Evolutionary conservation across 2,329 filamentous ascomycete species (phyloP).

Genomic region (Raffaelea ambrosiae): DNA sequence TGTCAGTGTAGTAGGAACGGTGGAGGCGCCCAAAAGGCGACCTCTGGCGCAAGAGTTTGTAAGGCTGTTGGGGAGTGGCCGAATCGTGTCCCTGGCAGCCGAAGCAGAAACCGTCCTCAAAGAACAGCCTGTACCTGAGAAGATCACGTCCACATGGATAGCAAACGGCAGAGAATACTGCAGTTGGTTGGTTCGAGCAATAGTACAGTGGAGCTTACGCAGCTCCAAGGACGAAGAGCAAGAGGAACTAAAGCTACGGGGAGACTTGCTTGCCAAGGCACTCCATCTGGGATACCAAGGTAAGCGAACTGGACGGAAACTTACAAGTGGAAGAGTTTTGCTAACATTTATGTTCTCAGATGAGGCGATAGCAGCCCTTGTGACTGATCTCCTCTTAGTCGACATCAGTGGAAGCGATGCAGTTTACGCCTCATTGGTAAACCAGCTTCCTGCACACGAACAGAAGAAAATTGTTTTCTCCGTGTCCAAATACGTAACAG

Average conservation of each 20-base stretch:
- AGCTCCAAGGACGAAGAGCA: constrained; percentile 25
- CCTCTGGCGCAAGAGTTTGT: constrained; percentile 34
- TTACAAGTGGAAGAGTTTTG: too few relatives aligned
- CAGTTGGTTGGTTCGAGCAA: constrained; percentile 61
- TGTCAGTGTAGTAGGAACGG: constrained; percentile 13
- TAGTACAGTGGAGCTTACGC: constrained; percentile 36
- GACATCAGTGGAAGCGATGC: constrained; percentile 5
- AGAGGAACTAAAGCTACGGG: constrained; percentile 25
- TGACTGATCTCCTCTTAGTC: constrained; percentile 23
- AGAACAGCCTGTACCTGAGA: constrained; percentile 14
- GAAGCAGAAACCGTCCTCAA: constrained; percentile 46
- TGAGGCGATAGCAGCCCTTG: constrained; percentile 25
- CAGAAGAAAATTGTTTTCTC: constrained; percentile 33
- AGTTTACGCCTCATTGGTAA: too few relatives aligned
- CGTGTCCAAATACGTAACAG: constrained; percentile 35
- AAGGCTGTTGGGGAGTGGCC: constrained; percentile 38
- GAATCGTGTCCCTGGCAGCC: constrained; percentile 40
- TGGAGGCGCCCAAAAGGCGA: constrained; percentile 17
- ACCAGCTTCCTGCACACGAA: constrained; percentile 27
- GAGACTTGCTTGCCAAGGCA: constrained; percentile 46
- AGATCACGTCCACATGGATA: constrained; percentile 42
- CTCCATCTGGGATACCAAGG: constrained; percentile 67
- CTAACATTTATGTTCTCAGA: constrained; percentile 26
- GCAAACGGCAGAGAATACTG: constrained; percentile 56
- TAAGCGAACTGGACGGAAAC: too few relatives aligned